Base-by-base conservation (phyloP, 768 basidiomycete species). In the Strobilomyces confusus region DNA sequence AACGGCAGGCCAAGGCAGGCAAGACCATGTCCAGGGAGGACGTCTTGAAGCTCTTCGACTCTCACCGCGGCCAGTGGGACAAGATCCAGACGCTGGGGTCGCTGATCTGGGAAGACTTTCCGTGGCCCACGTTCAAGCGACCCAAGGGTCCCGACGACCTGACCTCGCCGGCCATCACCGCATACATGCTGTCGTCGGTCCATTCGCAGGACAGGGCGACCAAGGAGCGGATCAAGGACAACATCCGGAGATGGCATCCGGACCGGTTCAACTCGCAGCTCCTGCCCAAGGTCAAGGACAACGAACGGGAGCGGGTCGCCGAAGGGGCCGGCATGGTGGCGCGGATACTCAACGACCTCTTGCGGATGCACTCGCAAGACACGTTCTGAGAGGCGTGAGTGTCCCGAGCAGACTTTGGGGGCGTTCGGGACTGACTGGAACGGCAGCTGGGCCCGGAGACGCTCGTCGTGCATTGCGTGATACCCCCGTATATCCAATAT, bases 191-290 rank as follows among this genome's bases (percentile, higher is more conserved):
- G 51, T 83, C 82, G 15, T 73, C 79, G 12, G 66, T 79, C 52
- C 78, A 81, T 56, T 80, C 83, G 1, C 78, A 75, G 61, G 58
- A 74, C 46, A 81, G 78, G 68, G 72, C 73, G 44, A 61, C 75
- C 46, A 87, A 86, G 71, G 89, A 90, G 60, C 81, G 87, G 14
- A 76, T 89, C 58, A 87, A 83, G 73, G 88, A 90, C 55, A 81
- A 83, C 49, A 77, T 92, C 60, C 78, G 80, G 68, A 72, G 77
- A 58, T 92, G 88, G 89, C 89, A 92, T 69, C 89, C 89, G 5
- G 89, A 92, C 69, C 81, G 86, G 32, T 91, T 92, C 63, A 85
- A 90, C 58, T 82, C 81, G 33, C 83, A 85, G 66, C 71, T 80
- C 49, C 66, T 91, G 63, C 72, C 77, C 12, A 83, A 83, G 68